Percentiles rank a stretch among this genome's conserved stretches.
These are phyloP conservation scores for Ballota nigra DNA, from an alignment of 257 asterid genomes.

Conservation along the genomic window DNA sequence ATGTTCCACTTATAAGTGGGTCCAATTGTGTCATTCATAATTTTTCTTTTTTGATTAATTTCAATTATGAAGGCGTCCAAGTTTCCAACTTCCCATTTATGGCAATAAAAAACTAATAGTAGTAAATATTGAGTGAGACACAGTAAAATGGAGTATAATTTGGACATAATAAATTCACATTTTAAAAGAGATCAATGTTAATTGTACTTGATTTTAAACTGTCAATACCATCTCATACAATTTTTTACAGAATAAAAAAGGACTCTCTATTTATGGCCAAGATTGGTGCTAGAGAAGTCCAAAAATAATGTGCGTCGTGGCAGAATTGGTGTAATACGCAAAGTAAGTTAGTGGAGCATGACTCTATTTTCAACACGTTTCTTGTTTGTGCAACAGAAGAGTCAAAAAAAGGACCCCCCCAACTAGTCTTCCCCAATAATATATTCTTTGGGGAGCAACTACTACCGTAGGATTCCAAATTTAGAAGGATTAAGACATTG, in stretches of 20 bases:
- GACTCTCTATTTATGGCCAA: background rate
- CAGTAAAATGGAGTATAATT: too few species aligned
- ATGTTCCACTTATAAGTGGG: background rate
- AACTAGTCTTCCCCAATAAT: background rate
- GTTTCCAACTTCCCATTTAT: too few species aligned
- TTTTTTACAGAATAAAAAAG: background rate
- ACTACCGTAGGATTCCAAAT: background rate
- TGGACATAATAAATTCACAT: too few species aligned
- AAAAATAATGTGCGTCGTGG: background rate
- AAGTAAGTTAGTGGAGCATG: background rate
- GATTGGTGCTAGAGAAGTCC: background rate
- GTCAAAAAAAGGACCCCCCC: background rate
- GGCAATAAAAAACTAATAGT: too few species aligned
- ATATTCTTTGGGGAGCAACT: background rate
- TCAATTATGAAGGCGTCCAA: background rate
- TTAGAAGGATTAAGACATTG: background rate
- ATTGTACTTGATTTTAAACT: too few species aligned
- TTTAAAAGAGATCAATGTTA: too few species aligned
- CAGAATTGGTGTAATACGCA: constrained; percentile 2
- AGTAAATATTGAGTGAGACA: too few species aligned
- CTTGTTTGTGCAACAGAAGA: background rate
- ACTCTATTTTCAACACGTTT: constrained; percentile 20
- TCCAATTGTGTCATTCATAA: background rate
- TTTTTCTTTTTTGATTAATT: too few species aligned
- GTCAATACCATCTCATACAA: too few species aligned